These are phyloP conservation scores for Alternaria triticina DNA, from an alignment of 2,329 filamentous ascomycete genomes.

Conservation along the genomic window DNA sequence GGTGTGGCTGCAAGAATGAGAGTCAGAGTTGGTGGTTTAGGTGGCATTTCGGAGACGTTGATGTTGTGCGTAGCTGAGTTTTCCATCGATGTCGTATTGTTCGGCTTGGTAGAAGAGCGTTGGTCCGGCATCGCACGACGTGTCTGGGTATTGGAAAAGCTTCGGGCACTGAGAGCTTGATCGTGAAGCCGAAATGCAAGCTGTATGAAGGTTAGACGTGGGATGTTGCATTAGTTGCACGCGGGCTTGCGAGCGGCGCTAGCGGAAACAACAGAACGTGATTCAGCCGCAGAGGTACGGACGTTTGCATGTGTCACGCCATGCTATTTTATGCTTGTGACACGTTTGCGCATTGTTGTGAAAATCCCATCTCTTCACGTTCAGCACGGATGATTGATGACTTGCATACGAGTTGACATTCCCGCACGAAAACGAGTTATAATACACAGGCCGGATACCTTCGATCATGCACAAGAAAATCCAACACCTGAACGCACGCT, in stretches of 20 bases:
- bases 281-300: neutral
- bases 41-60: constrained; percentile 19
- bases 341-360: neutral
- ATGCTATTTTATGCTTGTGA: neutral
- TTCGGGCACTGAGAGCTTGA: neutral
- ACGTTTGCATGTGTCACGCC: neutral
- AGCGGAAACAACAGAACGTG: constrained; percentile 34
- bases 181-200: neutral
- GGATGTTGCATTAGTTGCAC: constrained; percentile 7
- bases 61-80: neutral
- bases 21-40: constrained; percentile 68
- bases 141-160: neutral
- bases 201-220: neutral
- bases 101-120: neutral
- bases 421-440: constrained; percentile 21
- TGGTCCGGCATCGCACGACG: constrained; percentile 13
- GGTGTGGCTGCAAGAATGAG: constrained; percentile 93
- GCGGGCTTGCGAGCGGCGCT: constrained; percentile 27
- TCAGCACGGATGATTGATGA: neutral
- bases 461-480: constrained; percentile 20
- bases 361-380: neutral
- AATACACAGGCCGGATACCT: constrained; percentile 27
- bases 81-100: neutral
- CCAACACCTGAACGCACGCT: constrained; percentile 21
- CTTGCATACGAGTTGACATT: constrained; percentile 15